These are phyloP conservation scores for Bacterosira constricta DNA, from an alignment of 108 stramenopile genomes.

Conservation along the genomic window DNA sequence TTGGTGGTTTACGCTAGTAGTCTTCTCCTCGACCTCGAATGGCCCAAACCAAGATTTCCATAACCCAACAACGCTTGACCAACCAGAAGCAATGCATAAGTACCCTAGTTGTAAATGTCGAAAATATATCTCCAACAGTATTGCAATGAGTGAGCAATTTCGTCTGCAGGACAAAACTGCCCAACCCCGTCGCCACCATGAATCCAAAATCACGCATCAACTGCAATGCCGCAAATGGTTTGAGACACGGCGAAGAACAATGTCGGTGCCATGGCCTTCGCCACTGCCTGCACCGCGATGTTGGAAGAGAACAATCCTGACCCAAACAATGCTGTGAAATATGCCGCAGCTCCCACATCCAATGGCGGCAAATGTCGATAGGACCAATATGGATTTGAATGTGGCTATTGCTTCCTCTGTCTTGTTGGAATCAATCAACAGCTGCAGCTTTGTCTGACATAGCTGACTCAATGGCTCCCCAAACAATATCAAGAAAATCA, in stretches of 20 bases:
- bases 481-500: conserved; percentile 79
- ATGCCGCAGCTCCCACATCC: conserved; percentile 61
- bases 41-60: conserved; percentile 59
- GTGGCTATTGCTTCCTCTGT: conserved; percentile 44
- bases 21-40: conserved; percentile 14
- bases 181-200: conserved; percentile 61
- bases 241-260: conserved; percentile 66
- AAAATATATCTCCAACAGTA: conserved; percentile 52
- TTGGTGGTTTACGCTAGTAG: too few species aligned
- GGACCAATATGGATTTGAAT: conserved; percentile 66
- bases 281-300: conserved; percentile 61
- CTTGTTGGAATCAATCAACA: conserved; percentile 63
- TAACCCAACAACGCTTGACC: conserved; percentile 40
- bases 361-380: conserved; percentile 55
- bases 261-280: conserved; percentile 58
- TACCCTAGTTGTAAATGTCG: conserved; percentile 65
- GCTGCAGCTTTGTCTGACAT: conserved; percentile 72
- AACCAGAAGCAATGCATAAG: conserved; percentile 54
- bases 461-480: conserved; percentile 81
- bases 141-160: conserved; percentile 51
- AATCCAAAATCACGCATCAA: conserved; percentile 85
- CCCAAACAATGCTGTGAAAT: conserved; percentile 45
- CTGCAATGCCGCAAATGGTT: conserved; percentile 67
- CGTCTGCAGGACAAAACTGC: conserved; percentile 61
- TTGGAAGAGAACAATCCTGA: conserved; percentile 70